Evolutionary conservation across 169 alveolate genomes (phyloP).

Genomic region (Plasmodium inui): DNA sequence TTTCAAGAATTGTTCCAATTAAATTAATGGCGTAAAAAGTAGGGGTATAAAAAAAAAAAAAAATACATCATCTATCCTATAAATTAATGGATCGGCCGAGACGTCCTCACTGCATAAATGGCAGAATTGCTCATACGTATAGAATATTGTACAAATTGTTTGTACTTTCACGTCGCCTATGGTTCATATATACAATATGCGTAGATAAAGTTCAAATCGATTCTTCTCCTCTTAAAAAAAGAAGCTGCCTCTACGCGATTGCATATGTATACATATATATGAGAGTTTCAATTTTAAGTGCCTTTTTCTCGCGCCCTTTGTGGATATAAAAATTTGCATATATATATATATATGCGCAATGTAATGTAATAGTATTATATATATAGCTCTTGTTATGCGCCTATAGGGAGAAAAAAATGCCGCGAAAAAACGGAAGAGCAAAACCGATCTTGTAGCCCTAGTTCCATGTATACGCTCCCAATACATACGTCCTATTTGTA

Average conservation of each 20-base stretch:
- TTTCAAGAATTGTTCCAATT: neutral
- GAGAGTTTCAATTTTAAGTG: neutral
- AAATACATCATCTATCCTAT: conserved; percentile 1
- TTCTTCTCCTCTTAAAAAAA: conserved; percentile 5
- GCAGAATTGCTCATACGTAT: neutral
- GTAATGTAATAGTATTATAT: too few species aligned
- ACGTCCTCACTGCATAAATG: neutral
- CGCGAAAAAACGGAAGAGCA: neutral
- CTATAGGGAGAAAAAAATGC: neutral
- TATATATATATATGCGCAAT: neutral
- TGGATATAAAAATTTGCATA: neutral
- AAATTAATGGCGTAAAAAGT: neutral
- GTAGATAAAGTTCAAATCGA: neutral
- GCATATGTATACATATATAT: neutral
- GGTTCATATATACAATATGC: neutral
- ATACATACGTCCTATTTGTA: neutral
- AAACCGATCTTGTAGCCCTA: neutral
- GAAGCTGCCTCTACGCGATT: neutral
- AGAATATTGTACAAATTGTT: neutral
- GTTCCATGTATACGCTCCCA: neutral
- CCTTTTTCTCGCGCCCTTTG: neutral
- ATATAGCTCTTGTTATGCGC: neutral
- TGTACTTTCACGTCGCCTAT: neutral
- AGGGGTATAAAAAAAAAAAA: neutral
- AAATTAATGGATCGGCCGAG: neutral